Base-by-base conservation (phyloP, 2,329 filamentous ascomycete species). In the Mycosphaerelloides madeirae region DNA sequence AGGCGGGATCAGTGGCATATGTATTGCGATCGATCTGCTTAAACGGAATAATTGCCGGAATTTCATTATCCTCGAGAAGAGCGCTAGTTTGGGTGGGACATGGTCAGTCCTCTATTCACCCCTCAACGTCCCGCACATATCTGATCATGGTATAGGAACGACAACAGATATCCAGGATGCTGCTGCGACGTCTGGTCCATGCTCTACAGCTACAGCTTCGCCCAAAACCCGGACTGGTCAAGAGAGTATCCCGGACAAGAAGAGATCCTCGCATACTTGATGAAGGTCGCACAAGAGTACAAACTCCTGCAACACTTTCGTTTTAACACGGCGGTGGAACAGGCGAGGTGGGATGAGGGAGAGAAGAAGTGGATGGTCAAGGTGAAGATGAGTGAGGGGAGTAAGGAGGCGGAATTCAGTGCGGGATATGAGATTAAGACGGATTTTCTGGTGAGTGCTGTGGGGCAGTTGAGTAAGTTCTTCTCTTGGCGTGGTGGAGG, bases 121-220 rank as follows among this genome's bases (percentile, higher is more conserved):
- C 14, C 15, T 14, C 22, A 11, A 32, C 15, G 19, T 35, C 9
- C n/a, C 3, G 16, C 8, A n/a, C 31, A 9, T 18, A 13, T 18
- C 25, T 43, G 28, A 38, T 14, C 41, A 13, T 28, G 25, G 20
- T 20, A 19, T 14, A 59, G 55, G 54, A 44, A 62, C 45, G 76
- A 80, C 52, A 78, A 79, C 57, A 74, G 71, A 45, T 81, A 78
- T 52, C 77, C 75, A 2, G 77, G 72, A 6, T 60, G 53, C 48
- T 63, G 56, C 45, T 60, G 52, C 38, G 58, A 59, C 46, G 74
- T 79, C 8, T 75, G 70, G 69, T 75, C 70, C 28, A 65, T 72
- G 37, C 64, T 82, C 3, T 82, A 82, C 63, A 77, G 71, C 33
- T 81, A 74, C 60, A 80, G 76, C 5, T 83, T 82, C 53, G 78